These are phyloP conservation scores for Marasmius fiardii DNA, from an alignment of 1,284 basidiomycete genomes.

Conservation along the genomic window DNA sequence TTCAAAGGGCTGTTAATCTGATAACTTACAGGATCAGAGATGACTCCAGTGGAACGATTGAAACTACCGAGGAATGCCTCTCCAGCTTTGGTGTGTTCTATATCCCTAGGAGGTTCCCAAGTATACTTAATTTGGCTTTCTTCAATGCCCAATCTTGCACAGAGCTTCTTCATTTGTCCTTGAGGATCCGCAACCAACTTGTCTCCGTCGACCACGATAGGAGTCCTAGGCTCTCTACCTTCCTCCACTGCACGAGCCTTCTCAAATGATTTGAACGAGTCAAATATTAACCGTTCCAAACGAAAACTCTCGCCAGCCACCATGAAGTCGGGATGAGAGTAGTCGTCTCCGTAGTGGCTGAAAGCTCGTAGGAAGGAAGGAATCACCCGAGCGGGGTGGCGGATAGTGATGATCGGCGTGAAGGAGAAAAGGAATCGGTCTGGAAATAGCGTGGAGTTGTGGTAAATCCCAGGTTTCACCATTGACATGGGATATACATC, in stretches of 20 bases:
- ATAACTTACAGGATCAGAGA: conserved; percentile 5
- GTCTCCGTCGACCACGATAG: conserved; percentile 10
- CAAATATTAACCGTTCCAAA: conserved; percentile 1
- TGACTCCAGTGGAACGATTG: conserved; percentile 5
- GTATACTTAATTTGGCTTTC: conserved; percentile 3
- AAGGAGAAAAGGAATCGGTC: conserved; percentile 3
- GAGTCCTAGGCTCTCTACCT: background rate
- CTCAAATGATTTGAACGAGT: background rate
- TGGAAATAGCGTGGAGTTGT: conserved; percentile 7
- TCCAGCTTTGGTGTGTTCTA: background rate
- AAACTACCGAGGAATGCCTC: background rate
- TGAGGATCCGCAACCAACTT: conserved; percentile 1
- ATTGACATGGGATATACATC: too few relatives aligned
- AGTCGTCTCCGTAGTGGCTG: background rate
- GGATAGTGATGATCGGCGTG: conserved; percentile 6
- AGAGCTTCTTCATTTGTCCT: conserved; percentile 9
- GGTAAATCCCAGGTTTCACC: background rate
- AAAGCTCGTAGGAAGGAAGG: conserved; percentile 6
- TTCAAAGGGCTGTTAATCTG: background rate
- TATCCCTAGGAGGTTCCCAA: background rate
- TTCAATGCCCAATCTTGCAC: conserved; percentile 1
- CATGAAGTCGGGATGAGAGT: conserved; percentile 4
- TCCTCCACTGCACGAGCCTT: background rate
- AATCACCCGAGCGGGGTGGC: conserved; percentile 5
- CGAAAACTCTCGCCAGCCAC: background rate